Conservation (phyloP, 139 green algal species). For the Ettlia oleoabundans region DNA sequence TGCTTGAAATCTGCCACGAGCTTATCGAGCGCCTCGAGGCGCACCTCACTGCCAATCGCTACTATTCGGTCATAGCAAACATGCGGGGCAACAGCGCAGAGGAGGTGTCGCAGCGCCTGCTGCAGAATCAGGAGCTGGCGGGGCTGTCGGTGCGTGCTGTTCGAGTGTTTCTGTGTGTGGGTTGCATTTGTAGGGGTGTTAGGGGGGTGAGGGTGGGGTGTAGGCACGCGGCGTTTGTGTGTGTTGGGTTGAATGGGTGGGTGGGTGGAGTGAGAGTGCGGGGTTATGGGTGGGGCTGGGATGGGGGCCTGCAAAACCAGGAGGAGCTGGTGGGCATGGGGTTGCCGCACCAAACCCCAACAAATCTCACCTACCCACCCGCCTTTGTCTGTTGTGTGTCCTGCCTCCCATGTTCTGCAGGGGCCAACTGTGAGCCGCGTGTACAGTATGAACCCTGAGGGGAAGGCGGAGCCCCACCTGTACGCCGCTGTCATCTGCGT, state of each 20-base stretch:
- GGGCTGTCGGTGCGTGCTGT: slow-evolving; percentile 62
- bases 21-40: slow-evolving; percentile 97
- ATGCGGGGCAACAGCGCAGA: slow-evolving; percentile 81
- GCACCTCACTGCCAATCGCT: slow-evolving; percentile 88
- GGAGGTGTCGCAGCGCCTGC: slow-evolving; percentile 79
- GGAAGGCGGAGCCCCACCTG: slow-evolving; percentile 51
- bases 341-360: too few relatives aligned
- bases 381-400: background rate
- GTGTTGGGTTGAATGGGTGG: too few relatives aligned
- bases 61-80: slow-evolving; percentile 93
- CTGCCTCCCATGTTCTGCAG: slow-evolving; percentile 53
- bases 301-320: too few relatives aligned
- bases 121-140: slow-evolving; percentile 58
- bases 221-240: too few relatives aligned
- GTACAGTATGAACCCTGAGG: slow-evolving; percentile 54
- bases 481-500: slow-evolving; percentile 88
- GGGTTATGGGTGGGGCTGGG: too few relatives aligned
- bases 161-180: background rate
- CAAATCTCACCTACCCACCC: background rate
- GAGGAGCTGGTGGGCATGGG: too few relatives aligned
- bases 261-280: too few relatives aligned
- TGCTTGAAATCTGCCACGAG: slow-evolving; percentile 84
- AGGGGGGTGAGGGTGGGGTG: background rate
- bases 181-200: background rate
- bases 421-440: slow-evolving; percentile 92